A percentile compares a stretch with the other conserved stretches of the same genome.
These are phyloP conservation scores for Rostrohypoxylon terebratum DNA, from an alignment of 495 filamentous ascomycete genomes.

Conservation along the genomic window DNA sequence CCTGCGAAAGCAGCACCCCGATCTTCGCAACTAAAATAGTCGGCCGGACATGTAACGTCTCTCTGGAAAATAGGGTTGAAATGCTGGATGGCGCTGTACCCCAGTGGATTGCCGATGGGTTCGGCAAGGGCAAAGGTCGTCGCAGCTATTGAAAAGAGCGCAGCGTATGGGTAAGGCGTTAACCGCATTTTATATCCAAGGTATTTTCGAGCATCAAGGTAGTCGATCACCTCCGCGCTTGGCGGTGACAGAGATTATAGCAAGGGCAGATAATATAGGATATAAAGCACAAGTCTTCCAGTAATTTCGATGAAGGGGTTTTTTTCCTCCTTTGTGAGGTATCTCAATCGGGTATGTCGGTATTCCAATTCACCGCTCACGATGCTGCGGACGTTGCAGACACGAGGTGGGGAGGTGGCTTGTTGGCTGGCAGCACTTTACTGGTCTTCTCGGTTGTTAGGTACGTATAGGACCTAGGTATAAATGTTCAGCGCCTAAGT, in stretches of 20 bases:
- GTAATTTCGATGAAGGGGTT: constrained; percentile 16
- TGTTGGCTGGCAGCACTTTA: constrained; percentile 34
- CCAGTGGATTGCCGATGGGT: constrained; percentile 40
- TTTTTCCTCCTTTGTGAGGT: constrained; percentile 13
- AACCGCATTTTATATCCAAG: constrained; percentile 37
- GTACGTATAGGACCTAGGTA: constrained; percentile 16
- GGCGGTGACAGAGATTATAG: constrained; percentile 19
- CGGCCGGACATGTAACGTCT: constrained; percentile 45
- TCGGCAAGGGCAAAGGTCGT: constrained; percentile 33
- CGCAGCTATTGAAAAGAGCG: constrained; percentile 39
- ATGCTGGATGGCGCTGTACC: constrained; percentile 39
- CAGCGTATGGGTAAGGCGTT: constrained; percentile 26
- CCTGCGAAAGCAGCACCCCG: constrained; percentile 53
- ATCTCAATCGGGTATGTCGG: constrained; percentile 31
- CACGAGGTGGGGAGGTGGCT: constrained; percentile 41
- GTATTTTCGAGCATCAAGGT: constrained; percentile 33
- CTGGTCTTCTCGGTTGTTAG: constrained; percentile 25
- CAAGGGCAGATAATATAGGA: constrained; percentile 4
- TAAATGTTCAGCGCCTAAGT: background rate
- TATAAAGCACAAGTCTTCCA: constrained; percentile 4
- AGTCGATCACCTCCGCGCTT: constrained; percentile 32
- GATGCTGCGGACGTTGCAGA: constrained; percentile 41
- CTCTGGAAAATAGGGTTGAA: constrained; percentile 41
- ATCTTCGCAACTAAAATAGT: constrained; percentile 60
- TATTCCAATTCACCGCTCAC: constrained; percentile 38